Evolutionary conservation across 2,329 filamentous ascomycete genomes (phyloP).

Genomic region (Diaporthe citri): DNA sequence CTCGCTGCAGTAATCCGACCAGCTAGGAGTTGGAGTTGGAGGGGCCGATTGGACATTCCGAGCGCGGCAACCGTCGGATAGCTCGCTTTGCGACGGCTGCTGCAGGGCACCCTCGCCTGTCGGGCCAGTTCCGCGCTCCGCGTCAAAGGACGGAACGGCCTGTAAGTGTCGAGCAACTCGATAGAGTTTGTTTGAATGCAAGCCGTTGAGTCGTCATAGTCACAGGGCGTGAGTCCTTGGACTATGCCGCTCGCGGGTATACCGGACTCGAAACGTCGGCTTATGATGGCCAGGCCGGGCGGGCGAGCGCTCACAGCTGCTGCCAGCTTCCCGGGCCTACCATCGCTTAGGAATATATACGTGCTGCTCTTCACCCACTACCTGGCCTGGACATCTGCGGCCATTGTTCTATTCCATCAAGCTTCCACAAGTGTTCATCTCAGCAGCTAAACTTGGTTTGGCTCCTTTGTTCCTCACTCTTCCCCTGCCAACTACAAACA

Average conservation of each 20-base stretch:
- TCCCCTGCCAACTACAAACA: not conserved
- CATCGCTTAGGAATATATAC: slow-evolving; percentile 34
- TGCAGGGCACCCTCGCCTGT: slow-evolving; percentile 29
- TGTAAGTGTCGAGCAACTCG: slow-evolving; percentile 32
- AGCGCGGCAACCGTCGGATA: slow-evolving; percentile 38
- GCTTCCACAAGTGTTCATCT: not conserved
- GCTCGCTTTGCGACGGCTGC: slow-evolving; percentile 36
- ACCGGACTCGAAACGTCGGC: slow-evolving; percentile 33
- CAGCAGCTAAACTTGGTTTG: not conserved
- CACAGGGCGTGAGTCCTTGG: slow-evolving; percentile 2
- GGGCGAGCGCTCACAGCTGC: not conserved
- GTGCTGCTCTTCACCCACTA: slow-evolving; percentile 7
- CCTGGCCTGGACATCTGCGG: not conserved
- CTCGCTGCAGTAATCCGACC: slow-evolving; percentile 4
- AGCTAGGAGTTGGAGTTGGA: not conserved
- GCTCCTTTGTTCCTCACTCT: not conserved
- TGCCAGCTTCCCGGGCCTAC: not conserved
- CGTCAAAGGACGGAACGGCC: slow-evolving; percentile 31
- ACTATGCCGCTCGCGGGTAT: slow-evolving; percentile 1
- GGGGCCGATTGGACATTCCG: slow-evolving; percentile 16
- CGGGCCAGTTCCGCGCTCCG: slow-evolving; percentile 36
- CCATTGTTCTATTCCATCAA: slow-evolving; percentile 2
- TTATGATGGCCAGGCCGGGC: slow-evolving; percentile 27
- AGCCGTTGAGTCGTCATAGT: slow-evolving; percentile 25
- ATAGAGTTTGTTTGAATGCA: slow-evolving; percentile 30